phyloP scores from a whole-genome alignment of 495 filamentous ascomycete genomes.

The Xylaria cubensis region DNA sequence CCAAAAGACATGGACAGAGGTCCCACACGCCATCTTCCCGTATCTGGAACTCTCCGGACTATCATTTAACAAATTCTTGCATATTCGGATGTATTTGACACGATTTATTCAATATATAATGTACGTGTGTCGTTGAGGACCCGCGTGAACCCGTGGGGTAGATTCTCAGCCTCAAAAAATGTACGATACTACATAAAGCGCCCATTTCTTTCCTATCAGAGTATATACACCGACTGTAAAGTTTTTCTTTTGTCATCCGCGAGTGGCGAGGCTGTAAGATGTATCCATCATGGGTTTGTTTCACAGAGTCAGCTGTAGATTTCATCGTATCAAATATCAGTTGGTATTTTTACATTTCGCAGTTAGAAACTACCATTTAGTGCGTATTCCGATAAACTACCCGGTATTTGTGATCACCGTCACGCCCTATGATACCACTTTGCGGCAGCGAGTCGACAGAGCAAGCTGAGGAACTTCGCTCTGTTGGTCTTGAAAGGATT shows the following conservation, averaged over 20 bases:
- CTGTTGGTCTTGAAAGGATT: background rate
- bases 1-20: background rate
- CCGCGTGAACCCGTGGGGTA: background rate
- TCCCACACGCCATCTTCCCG: background rate
- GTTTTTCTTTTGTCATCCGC: background rate
- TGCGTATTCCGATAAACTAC: background rate
- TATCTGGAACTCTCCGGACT: background rate
- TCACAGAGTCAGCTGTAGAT: background rate
- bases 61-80: background rate
- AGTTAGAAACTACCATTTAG: slow-evolving; percentile 7
- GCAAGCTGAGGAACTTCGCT: background rate
- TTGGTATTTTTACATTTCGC: slow-evolving; percentile 9
- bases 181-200: background rate
- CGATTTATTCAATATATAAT: background rate
- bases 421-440: background rate
- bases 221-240: background rate
- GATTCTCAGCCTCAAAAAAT: slow-evolving; percentile 2
- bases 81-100: background rate
- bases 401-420: background rate
- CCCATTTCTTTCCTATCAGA: background rate
- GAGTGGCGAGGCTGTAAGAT: background rate
- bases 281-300: background rate
- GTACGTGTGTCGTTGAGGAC: background rate
- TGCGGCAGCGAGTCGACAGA: background rate
- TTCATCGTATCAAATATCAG: background rate